Percentiles rank a stretch among this genome's conserved stretches.
phyloP scores from a whole-genome alignment of 768 basidiomycete species.

The Tulasnella sp. region DNA sequence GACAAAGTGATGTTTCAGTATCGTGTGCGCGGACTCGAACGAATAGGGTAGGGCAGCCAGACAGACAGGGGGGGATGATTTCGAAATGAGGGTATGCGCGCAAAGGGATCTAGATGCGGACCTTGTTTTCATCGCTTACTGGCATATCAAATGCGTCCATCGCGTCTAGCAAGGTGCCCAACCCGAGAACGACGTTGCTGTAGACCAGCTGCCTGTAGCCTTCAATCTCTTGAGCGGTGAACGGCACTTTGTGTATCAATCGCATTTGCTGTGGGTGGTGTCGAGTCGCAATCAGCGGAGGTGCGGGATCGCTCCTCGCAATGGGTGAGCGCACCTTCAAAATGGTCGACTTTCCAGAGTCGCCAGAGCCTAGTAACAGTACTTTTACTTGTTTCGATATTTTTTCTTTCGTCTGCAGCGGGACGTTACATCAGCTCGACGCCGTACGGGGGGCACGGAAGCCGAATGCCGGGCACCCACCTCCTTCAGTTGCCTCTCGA shows the following conservation, averaged over 20 bases:
- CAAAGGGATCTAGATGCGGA: conserved; percentile 12
- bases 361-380: conserved; percentile 82
- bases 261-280: conserved; percentile 99
- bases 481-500: conserved; percentile 3
- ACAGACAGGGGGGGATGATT: not conserved
- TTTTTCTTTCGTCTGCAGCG: not conserved
- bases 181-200: conserved; percentile 79
- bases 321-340: conserved; percentile 45
- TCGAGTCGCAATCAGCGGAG: not conserved
- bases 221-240: conserved; percentile 73
- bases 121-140: conserved; percentile 47
- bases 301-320: not conserved
- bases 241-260: conserved; percentile 80
- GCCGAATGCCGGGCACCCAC: not conserved
- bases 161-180: conserved; percentile 70
- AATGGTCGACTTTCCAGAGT: conserved; percentile 87
- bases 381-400: conserved; percentile 38
- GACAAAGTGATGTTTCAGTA: not conserved
- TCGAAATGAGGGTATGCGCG: not conserved
- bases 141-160: conserved; percentile 83
- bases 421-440: not conserved
- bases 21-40: not conserved
- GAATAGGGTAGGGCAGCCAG: not conserved
- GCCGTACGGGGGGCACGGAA: not conserved
- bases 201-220: conserved; percentile 86